Evolutionary conservation across 208 protist species (phyloP).

Genomic region (Trypanosoma theileri): DNA sequence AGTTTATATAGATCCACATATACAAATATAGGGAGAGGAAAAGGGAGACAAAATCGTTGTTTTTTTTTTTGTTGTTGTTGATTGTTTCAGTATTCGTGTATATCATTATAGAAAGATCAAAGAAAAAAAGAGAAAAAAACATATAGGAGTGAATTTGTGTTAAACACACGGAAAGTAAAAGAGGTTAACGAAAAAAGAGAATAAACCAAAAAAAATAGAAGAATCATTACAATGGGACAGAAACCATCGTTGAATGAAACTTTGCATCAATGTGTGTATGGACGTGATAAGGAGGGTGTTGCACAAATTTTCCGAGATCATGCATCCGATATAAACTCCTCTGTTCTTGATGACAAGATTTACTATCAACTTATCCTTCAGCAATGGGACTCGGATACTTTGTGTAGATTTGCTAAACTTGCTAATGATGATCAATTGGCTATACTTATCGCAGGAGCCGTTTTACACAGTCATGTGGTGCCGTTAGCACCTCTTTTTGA

Average conservation of each 20-base stretch:
- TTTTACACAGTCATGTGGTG: conserved; percentile 59
- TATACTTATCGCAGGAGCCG: conserved; percentile 47
- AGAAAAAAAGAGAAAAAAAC: background rate
- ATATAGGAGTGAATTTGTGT: background rate
- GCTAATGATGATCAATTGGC: conserved; percentile 74
- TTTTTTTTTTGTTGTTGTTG: no score
- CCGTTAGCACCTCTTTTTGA: conserved; percentile 51
- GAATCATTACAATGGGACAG: conserved; percentile 53
- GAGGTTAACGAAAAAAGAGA: background rate
- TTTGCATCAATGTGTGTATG: conserved; percentile 64
- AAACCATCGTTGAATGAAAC: conserved; percentile 39
- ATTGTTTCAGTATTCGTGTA: no score
- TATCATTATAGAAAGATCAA: background rate
- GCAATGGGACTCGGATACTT: conserved; percentile 47
- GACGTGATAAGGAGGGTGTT: conserved; percentile 47
- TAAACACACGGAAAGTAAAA: background rate
- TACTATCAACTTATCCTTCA: conserved; percentile 62
- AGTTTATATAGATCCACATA: background rate
- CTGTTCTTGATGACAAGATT: conserved; percentile 46
- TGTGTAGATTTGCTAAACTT: conserved; percentile 49
- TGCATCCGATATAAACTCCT: conserved; percentile 39
- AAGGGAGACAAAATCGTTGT: background rate
- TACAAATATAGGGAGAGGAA: background rate
- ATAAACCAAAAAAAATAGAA: background rate
- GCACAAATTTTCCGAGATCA: conserved; percentile 29